Percentiles rank a stretch among this genome's conserved stretches.
phyloP scores from a whole-genome alignment of 2,329 filamentous ascomycete genomes.

The Penicillium sp. region DNA sequence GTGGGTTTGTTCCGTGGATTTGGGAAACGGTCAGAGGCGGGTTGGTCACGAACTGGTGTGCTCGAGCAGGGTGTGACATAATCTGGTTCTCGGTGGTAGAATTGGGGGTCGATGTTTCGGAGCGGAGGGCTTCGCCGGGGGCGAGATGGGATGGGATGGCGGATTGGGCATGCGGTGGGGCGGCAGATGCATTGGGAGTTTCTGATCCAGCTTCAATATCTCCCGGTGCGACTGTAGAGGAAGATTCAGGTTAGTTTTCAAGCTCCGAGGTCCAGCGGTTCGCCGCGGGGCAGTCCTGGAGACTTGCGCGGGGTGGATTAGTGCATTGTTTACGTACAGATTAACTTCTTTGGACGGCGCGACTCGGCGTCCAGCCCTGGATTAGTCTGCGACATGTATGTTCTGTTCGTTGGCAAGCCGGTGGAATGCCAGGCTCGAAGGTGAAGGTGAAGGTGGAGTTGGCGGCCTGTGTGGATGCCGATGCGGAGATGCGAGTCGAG shows the following conservation, averaged over 20 bases:
- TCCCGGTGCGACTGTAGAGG: slow-evolving; percentile 45
- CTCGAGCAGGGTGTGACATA: slow-evolving; percentile 43
- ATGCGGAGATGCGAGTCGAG: slow-evolving; percentile 19
- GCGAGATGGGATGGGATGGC: slow-evolving; percentile 1
- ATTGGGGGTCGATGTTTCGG: slow-evolving; percentile 41
- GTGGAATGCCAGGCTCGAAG: slow-evolving; percentile 6
- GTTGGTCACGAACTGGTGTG: slow-evolving; percentile 49
- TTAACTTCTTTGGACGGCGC: slow-evolving; percentile 45
- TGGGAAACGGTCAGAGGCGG: slow-evolving; percentile 47
- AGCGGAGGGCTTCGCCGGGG: slow-evolving; percentile 29
- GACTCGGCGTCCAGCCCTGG: slow-evolving; percentile 15
- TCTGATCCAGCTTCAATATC: slow-evolving; percentile 37
- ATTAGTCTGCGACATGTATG: slow-evolving; percentile 18
- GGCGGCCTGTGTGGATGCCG: slow-evolving; percentile 1
- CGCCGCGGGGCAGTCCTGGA: slow-evolving; percentile 5
- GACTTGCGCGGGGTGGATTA: slow-evolving; percentile 1
- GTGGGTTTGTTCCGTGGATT: slow-evolving; percentile 59
- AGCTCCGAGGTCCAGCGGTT: slow-evolving; percentile 1
- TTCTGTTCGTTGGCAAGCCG: neutral
- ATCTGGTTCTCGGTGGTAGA: slow-evolving; percentile 39
- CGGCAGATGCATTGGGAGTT: slow-evolving; percentile 16
- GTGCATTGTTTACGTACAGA: slow-evolving; percentile 35
- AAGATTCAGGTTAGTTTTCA: slow-evolving; percentile 13
- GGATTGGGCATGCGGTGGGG: slow-evolving; percentile 6
- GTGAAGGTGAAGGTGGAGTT: slow-evolving; percentile 24